Percentiles rank a stretch among this genome's conserved stretches.
These are phyloP conservation scores for Draba incana DNA, from an alignment of 345 rosid genomes.

Conservation along the genomic window DNA sequence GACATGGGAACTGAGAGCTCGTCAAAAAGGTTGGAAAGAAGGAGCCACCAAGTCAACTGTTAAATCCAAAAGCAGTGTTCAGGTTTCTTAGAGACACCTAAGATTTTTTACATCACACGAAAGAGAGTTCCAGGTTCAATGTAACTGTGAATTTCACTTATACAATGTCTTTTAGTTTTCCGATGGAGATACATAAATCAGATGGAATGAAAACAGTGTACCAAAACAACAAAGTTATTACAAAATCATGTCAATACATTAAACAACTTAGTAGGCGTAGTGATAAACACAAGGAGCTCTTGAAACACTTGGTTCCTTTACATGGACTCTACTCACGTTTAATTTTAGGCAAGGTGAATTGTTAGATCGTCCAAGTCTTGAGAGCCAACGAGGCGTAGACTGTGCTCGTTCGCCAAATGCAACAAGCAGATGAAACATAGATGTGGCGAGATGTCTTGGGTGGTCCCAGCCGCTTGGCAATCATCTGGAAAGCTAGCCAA, in stretches of 20 bases:
- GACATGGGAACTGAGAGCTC: slow-evolving; percentile 83
- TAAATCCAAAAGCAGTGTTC: slow-evolving; percentile 58
- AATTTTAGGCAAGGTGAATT: slow-evolving; percentile 43
- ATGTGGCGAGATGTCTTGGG: slow-evolving; percentile 83
- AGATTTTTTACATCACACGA: slow-evolving; percentile 11
- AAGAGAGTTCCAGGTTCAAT: neutral
- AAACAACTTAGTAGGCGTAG: slow-evolving; percentile 21
- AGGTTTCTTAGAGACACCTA: slow-evolving; percentile 41
- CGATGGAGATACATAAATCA: slow-evolving; percentile 13
- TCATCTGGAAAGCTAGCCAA: slow-evolving; percentile 71
- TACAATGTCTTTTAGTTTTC: slow-evolving; percentile 9
- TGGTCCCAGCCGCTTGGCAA: slow-evolving; percentile 68
- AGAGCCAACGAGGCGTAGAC: slow-evolving; percentile 60
- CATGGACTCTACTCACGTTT: slow-evolving; percentile 6
- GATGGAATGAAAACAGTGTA: slow-evolving; percentile 18
- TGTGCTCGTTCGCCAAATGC: slow-evolving; percentile 95
- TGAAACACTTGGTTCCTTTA: slow-evolving; percentile 18
- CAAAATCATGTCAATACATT: slow-evolving; percentile 24
- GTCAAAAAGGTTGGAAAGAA: slow-evolving; percentile 86
- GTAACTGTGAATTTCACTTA: slow-evolving; percentile 19
- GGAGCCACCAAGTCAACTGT: slow-evolving; percentile 50
- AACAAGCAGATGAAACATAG: slow-evolving; percentile 86
- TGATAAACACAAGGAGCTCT: neutral
- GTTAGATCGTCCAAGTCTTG: slow-evolving; percentile 65
- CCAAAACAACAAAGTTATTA: slow-evolving; percentile 21